Evolutionary conservation across 345 rosid species (phyloP), one percentile per base, ranked within the genome.

Genomic region (Hirschfeldia incana): DNA sequence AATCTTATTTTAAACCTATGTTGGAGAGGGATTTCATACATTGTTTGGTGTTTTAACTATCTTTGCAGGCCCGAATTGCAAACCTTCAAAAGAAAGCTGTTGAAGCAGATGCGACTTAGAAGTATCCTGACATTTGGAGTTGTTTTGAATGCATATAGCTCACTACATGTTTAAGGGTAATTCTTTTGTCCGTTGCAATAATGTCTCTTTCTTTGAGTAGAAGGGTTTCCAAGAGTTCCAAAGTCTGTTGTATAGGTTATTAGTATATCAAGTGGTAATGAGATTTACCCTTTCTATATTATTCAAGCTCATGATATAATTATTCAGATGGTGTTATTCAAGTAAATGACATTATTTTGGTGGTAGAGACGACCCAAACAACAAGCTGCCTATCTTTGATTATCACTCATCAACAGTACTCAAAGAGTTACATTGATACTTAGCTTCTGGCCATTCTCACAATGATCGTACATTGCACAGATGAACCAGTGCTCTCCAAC

Each of bases 41-140:
- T 17, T 57, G 42, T 39, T 46, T 65, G 42, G 73, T 71, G 74
- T 71, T 65, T 70, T 33, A 71, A 72, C 65, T 36, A 26, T 59
- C 29, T 7, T 13, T 77, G 81, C 83, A 92, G 97, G 79, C 68
- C 49, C 92, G 93, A 74, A 87, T 89, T 49, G 84, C 83, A 28
- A 85, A 87, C 65, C 89, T 92, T 67, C 85, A 77, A 70, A 86
- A 89, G 83, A 87, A 83, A 74, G 84, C 76, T 65, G 83, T 73
- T 55, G 84, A 84, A 63, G 77, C 76, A 32, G 82, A 85, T 68
- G 60, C 12, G 15, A 29, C 37, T 61, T 79, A 79, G 70, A 73
- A 67, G 44, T 59, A 30, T 37, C 26, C 46, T 66, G 68, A 65
- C 68, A 21, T 6, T 72, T 15, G 68, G 29, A 51, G 58, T 28